A percentile compares a stretch with the other conserved stretches of the same genome.
Evolutionary conservation across 208 protist species (phyloP).

Genomic region (Kentomonas sorsogonicus): DNA sequence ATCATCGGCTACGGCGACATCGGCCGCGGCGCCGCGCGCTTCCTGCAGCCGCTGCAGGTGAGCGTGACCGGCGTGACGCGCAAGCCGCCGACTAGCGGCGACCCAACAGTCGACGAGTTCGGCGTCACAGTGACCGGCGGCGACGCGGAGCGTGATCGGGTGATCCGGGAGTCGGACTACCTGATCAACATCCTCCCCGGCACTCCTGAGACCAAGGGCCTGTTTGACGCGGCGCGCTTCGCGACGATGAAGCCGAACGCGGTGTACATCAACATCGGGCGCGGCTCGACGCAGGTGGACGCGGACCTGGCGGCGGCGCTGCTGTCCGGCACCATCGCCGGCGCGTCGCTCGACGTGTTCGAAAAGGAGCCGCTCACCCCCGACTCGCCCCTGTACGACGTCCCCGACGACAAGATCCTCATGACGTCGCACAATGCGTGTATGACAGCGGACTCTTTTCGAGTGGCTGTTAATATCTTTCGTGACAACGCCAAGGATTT

Average conservation of each 20-base stretch:
- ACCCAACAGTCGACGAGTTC: constrained; percentile 28
- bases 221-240: constrained; percentile 58
- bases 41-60: constrained; percentile 35
- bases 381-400: constrained; percentile 40
- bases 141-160: constrained; percentile 23
- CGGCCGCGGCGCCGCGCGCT: constrained; percentile 31
- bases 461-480: constrained; percentile 24
- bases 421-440: constrained; percentile 63
- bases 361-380: constrained; percentile 55
- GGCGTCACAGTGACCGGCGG: constrained; percentile 29
- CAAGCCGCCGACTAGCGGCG: too few relatives aligned
- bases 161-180: constrained; percentile 62
- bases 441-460: constrained; percentile 28
- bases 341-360: constrained; percentile 75
- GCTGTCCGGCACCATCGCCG: constrained; percentile 32
- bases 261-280: constrained; percentile 74
- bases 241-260: constrained; percentile 55
- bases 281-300: constrained; percentile 53
- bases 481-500: constrained; percentile 23
- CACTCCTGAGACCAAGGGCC: constrained; percentile 39
- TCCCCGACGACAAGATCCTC: constrained; percentile 51
- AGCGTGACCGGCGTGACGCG: constrained; percentile 43
- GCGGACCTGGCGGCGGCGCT: constrained; percentile 43
- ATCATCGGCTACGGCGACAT: constrained; percentile 80
- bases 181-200: constrained; percentile 59